Evolutionary conservation across 2,329 filamentous ascomycete species (phyloP), one percentile per base, ranked within the genome.

Genomic region (Colletotrichum magnum): DNA sequence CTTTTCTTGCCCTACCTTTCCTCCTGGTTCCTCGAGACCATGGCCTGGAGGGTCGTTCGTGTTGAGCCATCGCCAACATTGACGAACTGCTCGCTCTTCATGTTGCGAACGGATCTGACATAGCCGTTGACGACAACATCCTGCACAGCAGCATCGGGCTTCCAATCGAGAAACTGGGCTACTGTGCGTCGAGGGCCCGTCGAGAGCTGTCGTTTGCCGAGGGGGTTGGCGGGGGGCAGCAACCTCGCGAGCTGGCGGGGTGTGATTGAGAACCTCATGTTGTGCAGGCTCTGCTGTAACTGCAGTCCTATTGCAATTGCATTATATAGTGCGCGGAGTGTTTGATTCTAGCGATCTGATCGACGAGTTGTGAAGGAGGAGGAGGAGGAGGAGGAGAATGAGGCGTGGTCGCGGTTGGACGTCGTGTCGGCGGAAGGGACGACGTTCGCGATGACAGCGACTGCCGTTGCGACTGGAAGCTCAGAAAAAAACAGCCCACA

Each of bases 61-160:
- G 93, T 94, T 13, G 94, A 97, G 52, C 96, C 96, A 84, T 99
- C 96, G 12, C 92, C 92, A 60, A 98, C 85, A 69, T 94, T 89
- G 60, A 95, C 92, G 82, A 99, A 98, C 5, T 92, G 91, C 69
- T 92, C 86, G 24, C 88, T 88, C 79, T 98, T 97, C 84, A 97
- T 94, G 79, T 94, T 93, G 71, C 95, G 89, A 69, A 97, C 91
- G 4, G 94, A 95, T 72, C 93, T 89, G 64, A 98, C 87, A 83
- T 92, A 95, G 70, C 95, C 95, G 77, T 92, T 88, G 74, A 97
- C 84, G 66, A 86, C 86, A 56, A 92, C 84, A 74, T 86, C 79
- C n/a, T 79, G 73, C 48, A 83, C 80, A 53, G 81, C 76, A 41
- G 81, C 78, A 18, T 78, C 73, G 2, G 87, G 85, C 48, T 81